Evolutionary conservation across 2,329 filamentous ascomycete species (phyloP).

Genomic region (Colletotrichum sp.): DNA sequence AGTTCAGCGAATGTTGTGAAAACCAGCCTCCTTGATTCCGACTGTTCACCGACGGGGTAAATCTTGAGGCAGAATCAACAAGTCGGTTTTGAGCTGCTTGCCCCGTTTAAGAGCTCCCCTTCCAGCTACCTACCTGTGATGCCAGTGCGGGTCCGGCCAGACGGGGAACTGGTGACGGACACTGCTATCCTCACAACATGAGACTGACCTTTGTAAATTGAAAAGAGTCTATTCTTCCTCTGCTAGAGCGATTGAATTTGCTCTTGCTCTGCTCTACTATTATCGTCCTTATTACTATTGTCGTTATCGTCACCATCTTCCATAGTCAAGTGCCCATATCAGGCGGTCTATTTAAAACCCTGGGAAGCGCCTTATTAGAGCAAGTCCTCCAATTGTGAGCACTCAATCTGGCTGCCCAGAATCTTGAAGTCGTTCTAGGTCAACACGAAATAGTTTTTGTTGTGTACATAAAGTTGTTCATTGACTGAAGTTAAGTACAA

Average conservation of each 20-base stretch:
- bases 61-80: neutral
- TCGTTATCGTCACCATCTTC: too few relatives aligned
- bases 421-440: neutral
- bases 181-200: neutral
- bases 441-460: neutral
- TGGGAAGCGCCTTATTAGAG: neutral
- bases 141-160: neutral
- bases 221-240: neutral
- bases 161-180: neutral
- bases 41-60: neutral
- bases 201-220: neutral
- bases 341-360: too few relatives aligned
- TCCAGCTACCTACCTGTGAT: neutral
- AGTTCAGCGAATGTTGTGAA: neutral
- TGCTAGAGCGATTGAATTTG: neutral
- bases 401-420: neutral
- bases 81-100: neutral
- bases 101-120: neutral
- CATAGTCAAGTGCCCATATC: too few relatives aligned
- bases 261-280: too few relatives aligned
- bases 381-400: neutral
- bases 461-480: neutral
- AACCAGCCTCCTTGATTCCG: neutral
- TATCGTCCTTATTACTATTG: too few relatives aligned
- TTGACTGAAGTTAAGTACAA: neutral